Base-by-base conservation (phyloP, 2,329 filamentous ascomycete genomes). In the Aspergillus quadricinctus region DNA sequence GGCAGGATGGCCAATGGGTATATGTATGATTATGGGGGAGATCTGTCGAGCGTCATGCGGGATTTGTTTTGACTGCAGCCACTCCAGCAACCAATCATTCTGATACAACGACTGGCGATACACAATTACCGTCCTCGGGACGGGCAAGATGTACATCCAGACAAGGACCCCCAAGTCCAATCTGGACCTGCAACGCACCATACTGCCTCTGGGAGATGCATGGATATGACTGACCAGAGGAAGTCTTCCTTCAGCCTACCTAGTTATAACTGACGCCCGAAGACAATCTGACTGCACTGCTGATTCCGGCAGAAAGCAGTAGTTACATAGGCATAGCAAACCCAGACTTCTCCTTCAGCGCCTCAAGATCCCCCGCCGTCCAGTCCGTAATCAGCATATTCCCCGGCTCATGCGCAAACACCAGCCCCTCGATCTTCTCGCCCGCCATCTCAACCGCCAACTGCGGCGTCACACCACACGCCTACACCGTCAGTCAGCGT, bases 381-480 rank as follows among this genome's bases (percentile, higher is more conserved):
- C 64, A 70, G 75, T 88, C 84, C 52, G 86, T 67, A 1, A 86
- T 71, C 45, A 87, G 65, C 84, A 88, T 88, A 66, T 85, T 77
- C 0, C 83, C 83, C 0, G 84, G 84, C 19, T 80, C 79, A 72
- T 88, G 85, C 0, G 79, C 81, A 75, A 88, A 83, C 1, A 87
- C 76, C 1, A 76, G 74, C 0, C 85, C 85, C 49, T 81, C 64
- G 48, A 86, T 64, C 7, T 68, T 72, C 7, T 62, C 50, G 14
- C 65, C 60, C 4, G 83, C 82, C 55, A 74, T 76, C 77, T 85
- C 80, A 1, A 88, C 82, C 14, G 83, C 84, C 64, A 86, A 81
- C 65, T 88, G 85, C 1, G 86, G 84, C 40, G 85, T 88, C 10
- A 88, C 84, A 35, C 85, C 85, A 64, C 85, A 88, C 0, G 83